Evolutionary conservation across 495 filamentous ascomycete genomes (phyloP).

Genomic region (Aspergillus affinis): DNA sequence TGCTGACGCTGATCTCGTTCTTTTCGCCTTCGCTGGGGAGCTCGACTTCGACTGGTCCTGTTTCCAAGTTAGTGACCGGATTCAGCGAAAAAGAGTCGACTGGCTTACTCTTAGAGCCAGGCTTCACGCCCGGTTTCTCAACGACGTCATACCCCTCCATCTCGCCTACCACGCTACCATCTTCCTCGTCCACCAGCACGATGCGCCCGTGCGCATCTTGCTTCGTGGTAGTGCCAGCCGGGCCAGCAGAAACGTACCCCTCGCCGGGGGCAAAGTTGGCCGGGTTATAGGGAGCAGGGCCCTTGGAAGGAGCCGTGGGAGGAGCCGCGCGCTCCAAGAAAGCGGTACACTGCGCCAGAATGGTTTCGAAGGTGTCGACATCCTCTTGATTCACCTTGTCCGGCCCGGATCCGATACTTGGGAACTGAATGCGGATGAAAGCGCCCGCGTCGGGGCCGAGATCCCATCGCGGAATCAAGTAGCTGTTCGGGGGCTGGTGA

Average conservation of each 20-base stretch:
- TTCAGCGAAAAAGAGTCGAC: background rate
- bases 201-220: constrained; percentile 46
- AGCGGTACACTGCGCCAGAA: constrained; percentile 90
- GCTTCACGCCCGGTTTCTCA: constrained; percentile 68
- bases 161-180: constrained; percentile 93
- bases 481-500: constrained; percentile 84
- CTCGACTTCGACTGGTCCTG: constrained; percentile 91
- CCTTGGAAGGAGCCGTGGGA: constrained; percentile 59
- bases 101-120: constrained; percentile 79
- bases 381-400: constrained; percentile 80
- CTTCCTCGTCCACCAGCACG: constrained; percentile 92
- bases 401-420: constrained; percentile 60
- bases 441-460: constrained; percentile 81
- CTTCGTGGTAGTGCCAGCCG: background rate
- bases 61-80: constrained; percentile 13
- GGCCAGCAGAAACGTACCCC: constrained; percentile 55
- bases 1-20: constrained; percentile 69
- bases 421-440: constrained; percentile 90
- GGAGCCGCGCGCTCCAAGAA: constrained; percentile 78
- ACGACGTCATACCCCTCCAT: constrained; percentile 80
- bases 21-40: constrained; percentile 72
- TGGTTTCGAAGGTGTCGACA: constrained; percentile 94
- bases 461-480: constrained; percentile 92
- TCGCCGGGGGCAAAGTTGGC: constrained; percentile 75
- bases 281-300: constrained; percentile 67